Conservation (phyloP, 768 basidiomycete genomes). For the Boletellus emodensis region DNA sequence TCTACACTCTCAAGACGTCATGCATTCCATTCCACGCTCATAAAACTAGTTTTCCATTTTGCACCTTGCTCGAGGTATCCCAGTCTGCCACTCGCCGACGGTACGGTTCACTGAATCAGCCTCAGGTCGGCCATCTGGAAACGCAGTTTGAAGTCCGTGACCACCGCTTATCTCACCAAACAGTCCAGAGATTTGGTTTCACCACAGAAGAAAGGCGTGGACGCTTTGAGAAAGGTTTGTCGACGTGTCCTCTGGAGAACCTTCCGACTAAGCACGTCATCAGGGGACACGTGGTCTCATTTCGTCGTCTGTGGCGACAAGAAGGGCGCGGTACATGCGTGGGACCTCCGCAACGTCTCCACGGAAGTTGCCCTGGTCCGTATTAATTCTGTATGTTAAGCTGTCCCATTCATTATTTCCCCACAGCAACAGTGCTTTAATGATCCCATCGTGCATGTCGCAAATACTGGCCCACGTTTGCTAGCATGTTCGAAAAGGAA, state of each 20-base stretch:
- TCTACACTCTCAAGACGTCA: conserved; percentile 38
- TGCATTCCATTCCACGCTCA: conserved; percentile 45
- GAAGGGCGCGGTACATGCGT: conserved; percentile 40
- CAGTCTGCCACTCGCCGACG: background rate
- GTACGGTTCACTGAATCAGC: background rate
- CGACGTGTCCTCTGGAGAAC: background rate
- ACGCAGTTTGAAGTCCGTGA: conserved; percentile 52
- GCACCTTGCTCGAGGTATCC: conserved; percentile 43
- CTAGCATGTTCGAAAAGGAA: conserved; percentile 39
- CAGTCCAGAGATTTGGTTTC: conserved; percentile 46
- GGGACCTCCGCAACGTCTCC: conserved; percentile 45
- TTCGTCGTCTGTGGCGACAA: conserved; percentile 43
- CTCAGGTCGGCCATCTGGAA: conserved; percentile 47
- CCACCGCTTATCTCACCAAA: conserved; percentile 33
- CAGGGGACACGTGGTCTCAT: conserved; percentile 30
- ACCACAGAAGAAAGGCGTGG: conserved; percentile 35
- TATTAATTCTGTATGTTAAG: background rate
- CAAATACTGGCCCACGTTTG: conserved; percentile 31
- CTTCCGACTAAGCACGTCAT: conserved; percentile 12
- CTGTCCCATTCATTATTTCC: background rate
- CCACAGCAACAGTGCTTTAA: conserved; percentile 34
- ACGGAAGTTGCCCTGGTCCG: conserved; percentile 23
- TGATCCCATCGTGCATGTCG: conserved; percentile 38
- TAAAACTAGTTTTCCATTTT: conserved; percentile 34
- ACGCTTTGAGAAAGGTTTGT: conserved; percentile 43